Base-by-base conservation (phyloP, 768 basidiomycete genomes). In the Rhodotorula kratochvilovae region DNA sequence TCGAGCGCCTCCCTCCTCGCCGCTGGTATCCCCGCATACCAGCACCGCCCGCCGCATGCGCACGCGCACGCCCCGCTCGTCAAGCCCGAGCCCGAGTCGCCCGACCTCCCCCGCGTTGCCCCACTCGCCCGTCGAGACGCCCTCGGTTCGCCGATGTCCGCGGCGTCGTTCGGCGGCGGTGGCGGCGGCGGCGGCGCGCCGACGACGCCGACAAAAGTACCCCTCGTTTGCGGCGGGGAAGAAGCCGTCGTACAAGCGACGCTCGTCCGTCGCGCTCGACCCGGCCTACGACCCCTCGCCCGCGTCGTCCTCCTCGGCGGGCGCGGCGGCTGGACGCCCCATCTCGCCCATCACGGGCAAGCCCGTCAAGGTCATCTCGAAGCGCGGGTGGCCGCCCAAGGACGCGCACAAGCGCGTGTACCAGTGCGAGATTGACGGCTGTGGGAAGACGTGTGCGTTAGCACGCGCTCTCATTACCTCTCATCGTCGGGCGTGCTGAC, bases 321-420 rank as follows among this genome's bases (percentile, higher is more conserved):
- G 2, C 29, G 17, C 31, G 31, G n/a, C n/a, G n/a, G n/a, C n/a
- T 27, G n/a, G 3, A 3, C 51, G n/a, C 13, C n/a, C 48, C 17
- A 67, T 71, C 57, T 63, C 61, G 16, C 65, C 65, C 21, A 67
- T 71, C 39, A 71, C 70, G 39, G 70, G 70, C n/a, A 63, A 60
- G 55, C 70, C 70, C 31, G 58, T 66, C 27, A 71, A 67, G 53
- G 19, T 27, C 11, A 71, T 67, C 46, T 29, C 70, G 50, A 67
- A 63, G 57, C 29, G 66, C 2, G n/a, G 56, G 3, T 71, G 66
- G 65, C 70, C 70, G 36, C 70, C 70, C 16, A 71, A 71, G 46
- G 70, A 71, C 25, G 43, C 33, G 15, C 31, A n/a, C 17, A 63
- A 55, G 48, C 43, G 70, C 25, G 5, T 29, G 8, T 67, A 59